phyloP scores from a whole-genome alignment of 192 early-diverging fungal species.

The Backusella liffmaniae region DNA sequence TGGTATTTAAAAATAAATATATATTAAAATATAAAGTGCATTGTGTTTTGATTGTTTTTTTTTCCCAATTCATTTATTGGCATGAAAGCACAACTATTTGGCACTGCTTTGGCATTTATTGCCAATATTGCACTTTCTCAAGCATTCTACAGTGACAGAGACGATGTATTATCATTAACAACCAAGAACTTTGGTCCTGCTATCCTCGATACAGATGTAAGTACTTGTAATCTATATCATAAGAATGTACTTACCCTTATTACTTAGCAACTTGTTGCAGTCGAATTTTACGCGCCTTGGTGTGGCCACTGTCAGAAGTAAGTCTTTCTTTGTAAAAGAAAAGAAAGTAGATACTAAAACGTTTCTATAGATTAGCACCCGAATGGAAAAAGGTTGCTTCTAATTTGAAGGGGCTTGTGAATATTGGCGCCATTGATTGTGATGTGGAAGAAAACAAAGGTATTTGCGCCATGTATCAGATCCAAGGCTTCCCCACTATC shows the following conservation, averaged over 20 bases:
- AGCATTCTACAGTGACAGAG: slow-evolving; percentile 53
- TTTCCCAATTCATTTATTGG: background rate
- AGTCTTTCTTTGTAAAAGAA: background rate
- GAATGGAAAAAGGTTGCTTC: slow-evolving; percentile 88
- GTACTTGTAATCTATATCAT: background rate
- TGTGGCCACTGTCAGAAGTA: slow-evolving; percentile 91
- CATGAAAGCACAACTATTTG: background rate
- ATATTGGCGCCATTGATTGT: slow-evolving; percentile 90
- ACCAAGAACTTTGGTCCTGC: slow-evolving; percentile 62
- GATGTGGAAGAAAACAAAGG: slow-evolving; percentile 77
- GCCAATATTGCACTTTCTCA: background rate
- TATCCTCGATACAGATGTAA: slow-evolving; percentile 67
- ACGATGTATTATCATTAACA: slow-evolving; percentile 50
- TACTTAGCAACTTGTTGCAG: slow-evolving; percentile 73
- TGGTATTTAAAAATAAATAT: background rate
- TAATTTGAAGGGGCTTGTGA: slow-evolving; percentile 80
- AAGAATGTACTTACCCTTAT: background rate
- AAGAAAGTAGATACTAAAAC: background rate
- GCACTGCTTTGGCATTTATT: background rate
- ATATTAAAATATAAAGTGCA: background rate
- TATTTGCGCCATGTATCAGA: slow-evolving; percentile 74
- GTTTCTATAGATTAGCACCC: slow-evolving; percentile 59
- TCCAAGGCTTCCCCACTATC: slow-evolving; percentile 88
- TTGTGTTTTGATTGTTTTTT: background rate
- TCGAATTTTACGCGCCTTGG: slow-evolving; percentile 97